Percentiles rank a stretch among this genome's conserved stretches.
These are phyloP conservation scores for Didymella sp. DNA, from an alignment of 2,329 filamentous ascomycete species.

Conservation along the genomic window DNA sequence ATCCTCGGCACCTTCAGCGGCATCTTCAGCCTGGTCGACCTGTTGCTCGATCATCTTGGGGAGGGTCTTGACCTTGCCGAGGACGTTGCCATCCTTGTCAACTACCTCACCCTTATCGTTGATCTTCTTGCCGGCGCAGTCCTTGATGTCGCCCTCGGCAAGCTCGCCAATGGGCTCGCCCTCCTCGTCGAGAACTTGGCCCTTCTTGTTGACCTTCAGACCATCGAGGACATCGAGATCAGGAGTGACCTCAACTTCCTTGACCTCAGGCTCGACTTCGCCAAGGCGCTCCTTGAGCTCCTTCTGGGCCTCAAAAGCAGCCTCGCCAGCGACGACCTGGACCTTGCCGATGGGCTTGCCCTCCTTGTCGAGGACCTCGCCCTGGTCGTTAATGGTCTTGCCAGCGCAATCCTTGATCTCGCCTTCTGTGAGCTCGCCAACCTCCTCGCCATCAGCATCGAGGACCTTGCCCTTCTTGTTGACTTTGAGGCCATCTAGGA, in stretches of 20 bases:
- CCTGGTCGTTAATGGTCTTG: constrained; percentile 59
- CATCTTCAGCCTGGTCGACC: constrained; percentile 42
- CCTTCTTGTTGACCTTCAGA: constrained; percentile 66
- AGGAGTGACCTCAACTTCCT: constrained; percentile 51
- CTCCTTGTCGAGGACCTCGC: constrained; percentile 59
- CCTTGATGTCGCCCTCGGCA: constrained; percentile 63
- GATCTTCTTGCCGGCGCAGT: constrained; percentile 70
- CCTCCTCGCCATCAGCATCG: constrained; percentile 59
- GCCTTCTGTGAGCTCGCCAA: constrained; percentile 58
- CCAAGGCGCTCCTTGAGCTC: constrained; percentile 55
- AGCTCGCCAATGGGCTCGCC: constrained; percentile 63
- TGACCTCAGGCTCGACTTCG: constrained; percentile 54
- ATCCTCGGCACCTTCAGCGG: constrained; percentile 40
- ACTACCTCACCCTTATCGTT: constrained; percentile 70
- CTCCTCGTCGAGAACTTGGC: constrained; percentile 60
- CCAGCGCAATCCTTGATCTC: constrained; percentile 54
- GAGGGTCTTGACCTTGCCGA: constrained; percentile 66
- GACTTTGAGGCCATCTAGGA: constrained; percentile 61
- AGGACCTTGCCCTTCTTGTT: constrained; percentile 65
- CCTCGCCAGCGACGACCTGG: constrained; percentile 57
- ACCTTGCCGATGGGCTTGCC: constrained; percentile 60
- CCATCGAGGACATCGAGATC: constrained; percentile 59
- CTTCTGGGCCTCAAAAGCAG: constrained; percentile 59
- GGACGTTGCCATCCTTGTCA: constrained; percentile 68
- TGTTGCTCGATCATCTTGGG: constrained; percentile 52